Percentiles rank a stretch among this genome's conserved stretches.
Conservation (phyloP, 2,329 filamentous ascomycete genomes). For the Lithohypha guttulata region DNA sequence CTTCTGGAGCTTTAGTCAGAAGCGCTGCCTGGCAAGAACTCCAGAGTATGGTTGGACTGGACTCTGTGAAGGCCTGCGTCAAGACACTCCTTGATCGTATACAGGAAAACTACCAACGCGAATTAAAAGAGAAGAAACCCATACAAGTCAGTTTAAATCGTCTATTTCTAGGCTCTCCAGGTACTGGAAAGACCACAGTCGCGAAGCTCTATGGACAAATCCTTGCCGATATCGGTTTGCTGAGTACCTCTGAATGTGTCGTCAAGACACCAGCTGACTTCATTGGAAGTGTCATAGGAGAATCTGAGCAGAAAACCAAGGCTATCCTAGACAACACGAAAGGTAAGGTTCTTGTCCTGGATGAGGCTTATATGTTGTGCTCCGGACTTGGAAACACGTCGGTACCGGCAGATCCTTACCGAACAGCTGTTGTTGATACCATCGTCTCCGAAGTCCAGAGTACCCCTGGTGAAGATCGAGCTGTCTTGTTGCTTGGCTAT, state of each 20-base stretch:
- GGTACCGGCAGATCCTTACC: constrained; percentile 39
- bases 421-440: constrained; percentile 58
- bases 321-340: constrained; percentile 54
- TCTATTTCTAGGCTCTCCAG: constrained; percentile 60
- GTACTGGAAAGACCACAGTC: constrained; percentile 67
- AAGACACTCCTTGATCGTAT: constrained; percentile 50
- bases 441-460: constrained; percentile 65
- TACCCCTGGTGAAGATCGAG: constrained; percentile 59
- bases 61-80: constrained; percentile 52
- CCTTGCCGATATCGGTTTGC: constrained; percentile 53
- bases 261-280: constrained; percentile 67
- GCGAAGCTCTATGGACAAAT: constrained; percentile 63
- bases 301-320: constrained; percentile 62
- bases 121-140: constrained; percentile 49
- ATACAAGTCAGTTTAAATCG: constrained; percentile 55
- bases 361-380: constrained; percentile 64
- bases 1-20: constrained; percentile 40
- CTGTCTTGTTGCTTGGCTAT: constrained; percentile 62
- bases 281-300: constrained; percentile 50
- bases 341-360: constrained; percentile 70
- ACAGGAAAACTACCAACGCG: constrained; percentile 53
- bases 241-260: constrained; percentile 62
- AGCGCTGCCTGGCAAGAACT: constrained; percentile 50
- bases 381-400: constrained; percentile 27
- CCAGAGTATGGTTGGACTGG: constrained; percentile 48